Percentiles rank a stretch among this genome's conserved stretches.
Evolutionary conservation across 345 rosid species (phyloP).

Genomic region (Mangifera indica): DNA sequence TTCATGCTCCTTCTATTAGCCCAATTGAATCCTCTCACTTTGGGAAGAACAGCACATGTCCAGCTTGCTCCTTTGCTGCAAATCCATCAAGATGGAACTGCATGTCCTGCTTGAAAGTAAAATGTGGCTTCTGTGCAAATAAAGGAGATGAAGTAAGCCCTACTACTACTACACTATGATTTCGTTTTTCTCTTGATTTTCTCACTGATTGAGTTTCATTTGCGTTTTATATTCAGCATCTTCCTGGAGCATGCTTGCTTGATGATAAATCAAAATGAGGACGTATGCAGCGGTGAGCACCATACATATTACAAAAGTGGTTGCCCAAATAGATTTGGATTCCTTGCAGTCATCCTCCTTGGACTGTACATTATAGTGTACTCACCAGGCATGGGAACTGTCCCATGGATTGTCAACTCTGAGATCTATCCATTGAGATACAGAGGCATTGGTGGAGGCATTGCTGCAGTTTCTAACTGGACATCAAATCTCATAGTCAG

Average conservation of each 20-base stretch:
- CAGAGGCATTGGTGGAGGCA: constrained; percentile 84
- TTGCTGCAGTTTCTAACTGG: constrained; percentile 82
- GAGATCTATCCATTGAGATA: constrained; percentile 85
- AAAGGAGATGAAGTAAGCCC: constrained; percentile 33
- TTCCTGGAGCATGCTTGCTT: constrained; percentile 74
- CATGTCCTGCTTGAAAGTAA: constrained; percentile 57
- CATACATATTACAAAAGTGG: constrained; percentile 60
- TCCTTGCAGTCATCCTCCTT: constrained; percentile 58
- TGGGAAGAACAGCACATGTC: constrained; percentile 63
- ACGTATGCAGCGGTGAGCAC: constrained; percentile 31
- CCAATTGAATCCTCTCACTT: constrained; percentile 34
- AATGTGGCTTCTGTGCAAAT: constrained; percentile 62
- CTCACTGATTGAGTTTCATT: too few species aligned
- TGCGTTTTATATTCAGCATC: constrained; percentile 26
- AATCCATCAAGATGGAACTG: constrained; percentile 56
- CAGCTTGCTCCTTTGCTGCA: constrained; percentile 27
- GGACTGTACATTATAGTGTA: constrained; percentile 68
- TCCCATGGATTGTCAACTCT: constrained; percentile 91
- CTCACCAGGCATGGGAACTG: constrained; percentile 88
- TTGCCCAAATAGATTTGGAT: constrained; percentile 79
- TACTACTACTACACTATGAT: too few species aligned
- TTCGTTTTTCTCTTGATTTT: too few species aligned
- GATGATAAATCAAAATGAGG: constrained; percentile 25
- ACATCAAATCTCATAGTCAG: constrained; percentile 71
- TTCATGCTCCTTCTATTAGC: constrained; percentile 49